Base-by-base conservation (phyloP, 2,329 filamentous ascomycete species). In the Beauveria varroae region DNA sequence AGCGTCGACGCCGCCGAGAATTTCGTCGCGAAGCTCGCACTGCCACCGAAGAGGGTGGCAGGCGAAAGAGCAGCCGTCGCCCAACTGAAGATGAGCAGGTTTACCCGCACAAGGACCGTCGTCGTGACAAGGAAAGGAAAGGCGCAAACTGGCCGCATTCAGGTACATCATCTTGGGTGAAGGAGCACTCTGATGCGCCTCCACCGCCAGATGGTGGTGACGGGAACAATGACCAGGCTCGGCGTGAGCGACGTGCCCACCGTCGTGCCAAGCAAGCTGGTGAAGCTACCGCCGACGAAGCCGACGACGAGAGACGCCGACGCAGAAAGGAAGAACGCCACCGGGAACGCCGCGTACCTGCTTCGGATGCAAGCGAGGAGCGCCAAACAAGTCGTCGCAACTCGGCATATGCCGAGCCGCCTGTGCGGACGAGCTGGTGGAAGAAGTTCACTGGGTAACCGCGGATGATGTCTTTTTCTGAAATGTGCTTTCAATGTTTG, bases 161-260 rank as follows among this genome's bases (percentile, higher is more conserved):
- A 7, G 84, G 85, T 28, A 87, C 84, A 0, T 84, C 82, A 9
- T 86, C 83, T 0, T 87, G 85, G 85, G 84, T 87, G 5, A 86
- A 86, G 70, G 84, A 87, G 14, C 80, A 86, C 66, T 83, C 81
- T 2, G 85, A 86, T 65, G 84, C 83, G 3, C 82, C 82, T 1
- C 83, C 84, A 3, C 84, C 84, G 2, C 83, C 82, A 1, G 77
- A 78, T 0, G 74, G 75, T 44, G 73, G 72, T 18, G 69, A 69
- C 22, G 69, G 69, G 3, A 77, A 80, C 10, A 78, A 81, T 30
- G 81, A 81, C 22, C 78, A 78, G 53, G 79, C 76, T 10, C 76
- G 80, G 14, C 79, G 79, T 9, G 81, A 81, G 54, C 77, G 79
- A 18, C 72, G 78, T 52, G 73, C 78, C 18, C 76, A 78, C 20